Evolutionary conservation across 1,139 yeast genomes (phyloP), one percentile per base, ranked within the genome.

Genomic region (Diutina mesorugosa): DNA sequence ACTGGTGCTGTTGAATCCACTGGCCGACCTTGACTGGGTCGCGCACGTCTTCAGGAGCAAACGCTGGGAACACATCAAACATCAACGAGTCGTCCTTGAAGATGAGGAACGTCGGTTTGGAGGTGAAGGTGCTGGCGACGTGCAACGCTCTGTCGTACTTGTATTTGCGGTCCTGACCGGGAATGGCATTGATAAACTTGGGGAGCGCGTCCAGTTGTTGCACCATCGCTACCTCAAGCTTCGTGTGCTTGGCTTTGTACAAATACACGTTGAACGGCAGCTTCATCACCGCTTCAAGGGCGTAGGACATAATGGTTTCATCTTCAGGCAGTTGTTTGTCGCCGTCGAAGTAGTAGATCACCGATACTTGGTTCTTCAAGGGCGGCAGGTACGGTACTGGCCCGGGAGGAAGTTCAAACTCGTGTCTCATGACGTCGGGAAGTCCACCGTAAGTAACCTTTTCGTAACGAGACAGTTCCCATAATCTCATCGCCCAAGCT

Each of bases 21-120:
- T 73, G 63, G 60, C 74, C 64, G n/a, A 87, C 71, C 54, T 71
- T 69, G 18, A 70, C 72, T 38, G 68, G 67, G 60, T 79, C 75
- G 61, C 91, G 74, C 60, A 80, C 74, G 62, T 85, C 88, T 57
- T 81, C 81, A 2, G 88, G 80, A 0, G 84, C 83, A 67, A 80
- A 81, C 58, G 80, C 81, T 62, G 81, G 87, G 62, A 69, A 84
- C 4, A 84, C 76, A 8, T 72, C 70, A 0, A 87, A 77, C 54
- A 78, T 66, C 57, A 81, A 65, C 6, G 82, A 71, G 57, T 80
- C 77, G 57, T 85, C 85, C 62, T 80, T 83, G 64, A 84, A 78
- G 28, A 84, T 71, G 47, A 82, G 68, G 28, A 86, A 63, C 16
- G 87, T 81, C 1, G 93, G 95, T 55, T 73, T 72, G 7, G 84